Conservation (phyloP, 495 filamentous ascomycete genomes). For the Monascus purpureus region DNA sequence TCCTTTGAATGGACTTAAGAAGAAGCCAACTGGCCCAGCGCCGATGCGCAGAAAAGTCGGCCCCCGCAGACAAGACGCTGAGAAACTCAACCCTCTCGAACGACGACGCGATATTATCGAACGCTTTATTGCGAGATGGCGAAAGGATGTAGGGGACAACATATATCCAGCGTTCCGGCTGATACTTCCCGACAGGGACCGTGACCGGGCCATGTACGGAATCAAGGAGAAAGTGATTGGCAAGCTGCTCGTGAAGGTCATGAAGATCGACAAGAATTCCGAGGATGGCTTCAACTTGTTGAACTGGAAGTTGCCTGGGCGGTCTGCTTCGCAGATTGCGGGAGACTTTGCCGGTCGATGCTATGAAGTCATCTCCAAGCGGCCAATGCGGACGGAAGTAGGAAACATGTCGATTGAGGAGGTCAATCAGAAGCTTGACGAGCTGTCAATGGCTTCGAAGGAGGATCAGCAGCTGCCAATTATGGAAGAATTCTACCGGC, state of each 20-base stretch:
- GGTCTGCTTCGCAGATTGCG: conserved; percentile 47
- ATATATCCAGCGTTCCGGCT: conserved; percentile 88
- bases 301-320: conserved; percentile 87
- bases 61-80: conserved; percentile 33
- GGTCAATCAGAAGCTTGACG: conserved; percentile 78
- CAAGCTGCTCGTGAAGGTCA: conserved; percentile 73
- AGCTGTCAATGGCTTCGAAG: conserved; percentile 56
- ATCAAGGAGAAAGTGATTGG: conserved; percentile 87
- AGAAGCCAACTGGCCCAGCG: conserved; percentile 45
- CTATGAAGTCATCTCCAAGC: conserved; percentile 72
- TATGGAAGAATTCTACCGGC: conserved; percentile 66
- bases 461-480: conserved; percentile 75
- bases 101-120: conserved; percentile 74
- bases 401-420: conserved; percentile 75
- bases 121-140: conserved; percentile 79
- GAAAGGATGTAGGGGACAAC: conserved; percentile 74
- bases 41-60: conserved; percentile 37
- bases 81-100: conserved; percentile 62
- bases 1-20: conserved; percentile 71
- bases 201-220: conserved; percentile 86
- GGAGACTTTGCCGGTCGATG: conserved; percentile 89
- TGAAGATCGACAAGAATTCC: conserved; percentile 85
- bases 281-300: conserved; percentile 75
- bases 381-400: conserved; percentile 57
- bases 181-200: conserved; percentile 87